Conservation (phyloP, 2,329 filamentous ascomycete genomes). For the Coleophoma cylindrospora region DNA sequence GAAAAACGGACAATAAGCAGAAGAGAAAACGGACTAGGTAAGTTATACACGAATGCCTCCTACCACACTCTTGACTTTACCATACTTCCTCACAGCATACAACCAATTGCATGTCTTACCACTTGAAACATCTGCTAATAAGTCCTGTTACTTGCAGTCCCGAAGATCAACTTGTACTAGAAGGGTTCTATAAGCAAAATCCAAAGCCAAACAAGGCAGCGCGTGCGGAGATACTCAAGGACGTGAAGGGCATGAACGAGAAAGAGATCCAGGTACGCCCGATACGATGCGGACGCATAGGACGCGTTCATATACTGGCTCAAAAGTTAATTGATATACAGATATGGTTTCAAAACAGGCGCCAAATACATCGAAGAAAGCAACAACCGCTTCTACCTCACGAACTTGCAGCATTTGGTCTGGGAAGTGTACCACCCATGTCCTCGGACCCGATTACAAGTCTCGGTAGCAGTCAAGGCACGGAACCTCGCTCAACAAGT, state of each 20-base stretch:
- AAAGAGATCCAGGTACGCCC: constrained; percentile 88
- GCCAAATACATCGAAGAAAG: constrained; percentile 88
- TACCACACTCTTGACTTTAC: not conserved
- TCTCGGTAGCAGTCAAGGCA: constrained; percentile 16
- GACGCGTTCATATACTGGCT: constrained; percentile 8
- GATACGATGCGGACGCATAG: not conserved
- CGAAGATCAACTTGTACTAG: constrained; percentile 84
- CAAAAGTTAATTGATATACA: constrained; percentile 29
- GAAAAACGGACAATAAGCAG: constrained; percentile 29
- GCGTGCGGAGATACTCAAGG: constrained; percentile 77
- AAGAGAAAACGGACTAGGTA: constrained; percentile 62
- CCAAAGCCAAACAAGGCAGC: constrained; percentile 88
- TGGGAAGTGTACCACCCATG: constrained; percentile 32
- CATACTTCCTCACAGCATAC: not conserved
- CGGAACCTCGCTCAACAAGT: constrained; percentile 8
- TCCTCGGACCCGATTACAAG: constrained; percentile 21
- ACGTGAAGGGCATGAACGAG: constrained; percentile 76
- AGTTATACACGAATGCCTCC: constrained; percentile 21
- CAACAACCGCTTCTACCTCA: constrained; percentile 76
- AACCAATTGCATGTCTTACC: not conserved
- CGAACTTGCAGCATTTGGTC: constrained; percentile 61
- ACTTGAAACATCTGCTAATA: not conserved
- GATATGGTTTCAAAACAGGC: constrained; percentile 98
- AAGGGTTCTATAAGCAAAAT: constrained; percentile 78
- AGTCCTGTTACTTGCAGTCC: constrained; percentile 45